Evolutionary conservation across 2,329 filamentous ascomycete genomes (phyloP).

Genomic region (Colletotrichum somersetense): DNA sequence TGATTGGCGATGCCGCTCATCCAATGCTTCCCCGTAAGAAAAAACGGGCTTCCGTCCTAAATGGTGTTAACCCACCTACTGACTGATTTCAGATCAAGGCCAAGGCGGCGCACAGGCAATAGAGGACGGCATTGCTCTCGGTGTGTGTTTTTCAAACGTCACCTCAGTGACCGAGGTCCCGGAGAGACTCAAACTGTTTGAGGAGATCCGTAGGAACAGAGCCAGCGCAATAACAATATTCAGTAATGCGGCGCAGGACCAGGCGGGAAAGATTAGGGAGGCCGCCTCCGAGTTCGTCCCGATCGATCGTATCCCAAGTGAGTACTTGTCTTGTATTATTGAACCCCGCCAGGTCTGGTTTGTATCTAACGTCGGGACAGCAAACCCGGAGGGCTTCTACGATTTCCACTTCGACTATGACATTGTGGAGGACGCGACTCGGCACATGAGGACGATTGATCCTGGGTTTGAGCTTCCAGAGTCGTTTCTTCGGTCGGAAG

Average conservation of each 20-base stretch:
- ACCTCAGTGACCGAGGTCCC: slow-evolving; percentile 42
- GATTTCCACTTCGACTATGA: slow-evolving; percentile 37
- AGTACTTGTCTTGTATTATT: slow-evolving; percentile 13
- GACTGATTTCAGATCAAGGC: slow-evolving; percentile 50
- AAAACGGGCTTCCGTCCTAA: neutral
- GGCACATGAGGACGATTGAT: slow-evolving; percentile 13
- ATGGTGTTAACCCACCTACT: slow-evolving; percentile 4
- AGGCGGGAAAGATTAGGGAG: slow-evolving; percentile 47
- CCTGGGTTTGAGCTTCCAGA: slow-evolving; percentile 18
- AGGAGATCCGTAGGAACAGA: slow-evolving; percentile 46
- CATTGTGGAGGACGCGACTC: slow-evolving; percentile 13
- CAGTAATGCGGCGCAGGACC: slow-evolving; percentile 54
- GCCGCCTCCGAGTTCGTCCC: slow-evolving; percentile 45
- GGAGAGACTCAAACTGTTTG: slow-evolving; percentile 46
- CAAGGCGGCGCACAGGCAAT: slow-evolving; percentile 54
- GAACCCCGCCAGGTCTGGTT: neutral
- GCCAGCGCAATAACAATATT: slow-evolving; percentile 55
- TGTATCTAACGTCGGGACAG: neutral
- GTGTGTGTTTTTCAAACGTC: slow-evolving; percentile 46
- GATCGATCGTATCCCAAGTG: slow-evolving; percentile 50
- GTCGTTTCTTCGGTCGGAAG: neutral
- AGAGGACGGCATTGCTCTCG: slow-evolving; percentile 53
- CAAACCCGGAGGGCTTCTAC: slow-evolving; percentile 39
- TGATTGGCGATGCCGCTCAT: slow-evolving; percentile 55
- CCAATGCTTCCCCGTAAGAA: slow-evolving; percentile 54